These are phyloP conservation scores for Ploettnerulaceae sp. DNA, from an alignment of 2,329 filamentous ascomycete genomes.

Conservation along the genomic window DNA sequence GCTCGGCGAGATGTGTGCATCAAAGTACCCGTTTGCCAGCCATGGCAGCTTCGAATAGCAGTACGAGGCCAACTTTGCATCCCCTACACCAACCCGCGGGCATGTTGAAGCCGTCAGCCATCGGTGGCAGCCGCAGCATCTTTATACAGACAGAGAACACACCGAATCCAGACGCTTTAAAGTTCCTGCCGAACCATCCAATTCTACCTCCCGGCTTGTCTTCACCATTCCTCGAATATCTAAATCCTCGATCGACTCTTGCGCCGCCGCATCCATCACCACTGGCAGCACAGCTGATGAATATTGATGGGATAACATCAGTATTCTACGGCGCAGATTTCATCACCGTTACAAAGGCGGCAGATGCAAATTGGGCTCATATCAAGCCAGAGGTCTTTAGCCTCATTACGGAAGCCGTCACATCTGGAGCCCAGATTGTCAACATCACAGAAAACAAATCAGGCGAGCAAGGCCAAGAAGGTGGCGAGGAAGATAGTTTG, in stretches of 20 bases:
- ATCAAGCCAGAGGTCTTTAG: constrained; percentile 94
- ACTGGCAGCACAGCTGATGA: constrained; percentile 83
- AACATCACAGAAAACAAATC: constrained; percentile 60
- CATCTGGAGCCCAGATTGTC: constrained; percentile 76
- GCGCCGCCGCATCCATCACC: constrained; percentile 86
- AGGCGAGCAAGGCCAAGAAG: constrained; percentile 45
- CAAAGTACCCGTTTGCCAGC: constrained; percentile 41
- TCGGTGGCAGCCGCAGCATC: constrained; percentile 61
- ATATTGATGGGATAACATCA: constrained; percentile 88
- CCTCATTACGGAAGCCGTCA: constrained; percentile 88
- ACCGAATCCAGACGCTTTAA: constrained; percentile 91
- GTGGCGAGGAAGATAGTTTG: constrained; percentile 60
- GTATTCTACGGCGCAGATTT: constrained; percentile 95
- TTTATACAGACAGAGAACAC: constrained; percentile 98
- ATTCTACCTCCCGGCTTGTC: constrained; percentile 71
- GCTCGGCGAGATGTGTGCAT: constrained; percentile 38
- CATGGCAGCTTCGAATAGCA: constrained; percentile 43
- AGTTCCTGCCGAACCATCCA: constrained; percentile 88
- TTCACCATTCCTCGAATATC: constrained; percentile 84
- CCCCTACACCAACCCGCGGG: constrained; percentile 39
- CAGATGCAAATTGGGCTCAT: constrained; percentile 86
- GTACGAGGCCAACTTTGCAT: constrained; percentile 42
- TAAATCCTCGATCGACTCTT: constrained; percentile 82
- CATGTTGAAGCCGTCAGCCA: constrained; percentile 36
- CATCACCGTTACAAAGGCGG: constrained; percentile 91